phyloP scores from a whole-genome alignment of 1,139 yeast genomes.

The Taphrina deformans region DNA sequence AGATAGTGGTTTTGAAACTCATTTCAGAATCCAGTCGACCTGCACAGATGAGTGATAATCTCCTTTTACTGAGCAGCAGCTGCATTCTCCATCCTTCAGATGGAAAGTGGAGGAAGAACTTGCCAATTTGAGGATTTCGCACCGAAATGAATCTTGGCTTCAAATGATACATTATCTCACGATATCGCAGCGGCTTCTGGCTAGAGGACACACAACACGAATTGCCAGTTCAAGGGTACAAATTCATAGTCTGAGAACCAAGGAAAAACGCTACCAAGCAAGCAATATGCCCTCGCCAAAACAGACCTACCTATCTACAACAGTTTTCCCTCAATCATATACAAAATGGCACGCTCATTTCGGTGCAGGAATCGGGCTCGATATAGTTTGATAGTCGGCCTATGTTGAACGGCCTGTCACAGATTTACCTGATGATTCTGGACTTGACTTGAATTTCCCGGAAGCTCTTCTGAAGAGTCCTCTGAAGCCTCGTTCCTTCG shows the following conservation, averaged over 20 bases:
- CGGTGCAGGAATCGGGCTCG: neutral
- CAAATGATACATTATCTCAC: no score
- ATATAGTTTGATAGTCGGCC: neutral
- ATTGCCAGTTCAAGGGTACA: no score
- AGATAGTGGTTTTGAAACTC: no score
- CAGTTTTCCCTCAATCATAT: neutral
- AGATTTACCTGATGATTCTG: neutral
- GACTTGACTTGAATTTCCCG: neutral
- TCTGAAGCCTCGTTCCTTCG: constrained; percentile 2
- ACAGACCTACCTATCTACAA: neutral
- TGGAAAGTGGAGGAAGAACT: neutral
- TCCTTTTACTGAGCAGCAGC: neutral
- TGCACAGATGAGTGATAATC: no score
- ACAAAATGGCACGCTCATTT: neutral
- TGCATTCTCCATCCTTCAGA: neutral
- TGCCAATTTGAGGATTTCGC: neutral
- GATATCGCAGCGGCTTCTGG: no score
- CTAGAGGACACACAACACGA: no score
- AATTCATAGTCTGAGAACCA: no score
- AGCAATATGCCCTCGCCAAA: neutral
- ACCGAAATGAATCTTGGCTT: neutral
- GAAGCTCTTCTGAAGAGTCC: constrained; percentile 13
- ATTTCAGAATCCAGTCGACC: no score
- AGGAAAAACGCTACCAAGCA: neutral
- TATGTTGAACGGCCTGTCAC: neutral